A percentile compares a stretch with the other conserved stretches of the same genome.
Evolutionary conservation across 2,329 filamentous ascomycete genomes (phyloP).

Genomic region (Thelonectria olida): DNA sequence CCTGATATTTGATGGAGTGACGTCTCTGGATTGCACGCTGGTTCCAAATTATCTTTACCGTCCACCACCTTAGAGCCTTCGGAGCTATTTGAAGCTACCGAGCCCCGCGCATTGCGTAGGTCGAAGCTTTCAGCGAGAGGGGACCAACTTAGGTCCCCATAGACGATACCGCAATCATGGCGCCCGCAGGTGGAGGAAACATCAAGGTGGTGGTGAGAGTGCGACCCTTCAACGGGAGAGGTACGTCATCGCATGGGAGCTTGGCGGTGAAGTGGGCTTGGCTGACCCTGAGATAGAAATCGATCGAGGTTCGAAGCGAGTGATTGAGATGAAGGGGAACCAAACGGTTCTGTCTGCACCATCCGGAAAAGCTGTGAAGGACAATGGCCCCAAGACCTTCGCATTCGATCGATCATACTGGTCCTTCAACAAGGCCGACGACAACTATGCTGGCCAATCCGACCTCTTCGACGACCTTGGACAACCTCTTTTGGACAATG

Average conservation of each 20-base stretch:
- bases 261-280: background rate
- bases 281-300: slow-evolving; percentile 68
- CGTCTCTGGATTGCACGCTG: slow-evolving; percentile 27
- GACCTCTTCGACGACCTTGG: slow-evolving; percentile 90
- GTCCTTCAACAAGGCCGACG: slow-evolving; percentile 88
- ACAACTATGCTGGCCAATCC: slow-evolving; percentile 89
- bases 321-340: slow-evolving; percentile 93
- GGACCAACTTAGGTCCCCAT: slow-evolving; percentile 50
- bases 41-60: slow-evolving; percentile 14
- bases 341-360: slow-evolving; percentile 89
- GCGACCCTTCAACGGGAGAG: slow-evolving; percentile 94
- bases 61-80: slow-evolving; percentile 10
- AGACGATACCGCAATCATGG: slow-evolving; percentile 45
- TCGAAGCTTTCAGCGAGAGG: slow-evolving; percentile 38
- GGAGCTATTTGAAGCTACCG: slow-evolving; percentile 23
- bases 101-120: slow-evolving; percentile 41
- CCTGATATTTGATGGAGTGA: slow-evolving; percentile 33
- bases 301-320: slow-evolving; percentile 92
- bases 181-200: slow-evolving; percentile 81
- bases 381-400: slow-evolving; percentile 81
- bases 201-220: slow-evolving; percentile 99
- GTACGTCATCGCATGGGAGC: slow-evolving; percentile 56
- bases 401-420: slow-evolving; percentile 98
- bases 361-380: slow-evolving; percentile 72
- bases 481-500: slow-evolving; percentile 92